These are phyloP conservation scores for Plasmodium ovale DNA, from an alignment of 169 alveolate species.

Conservation along the genomic window DNA sequence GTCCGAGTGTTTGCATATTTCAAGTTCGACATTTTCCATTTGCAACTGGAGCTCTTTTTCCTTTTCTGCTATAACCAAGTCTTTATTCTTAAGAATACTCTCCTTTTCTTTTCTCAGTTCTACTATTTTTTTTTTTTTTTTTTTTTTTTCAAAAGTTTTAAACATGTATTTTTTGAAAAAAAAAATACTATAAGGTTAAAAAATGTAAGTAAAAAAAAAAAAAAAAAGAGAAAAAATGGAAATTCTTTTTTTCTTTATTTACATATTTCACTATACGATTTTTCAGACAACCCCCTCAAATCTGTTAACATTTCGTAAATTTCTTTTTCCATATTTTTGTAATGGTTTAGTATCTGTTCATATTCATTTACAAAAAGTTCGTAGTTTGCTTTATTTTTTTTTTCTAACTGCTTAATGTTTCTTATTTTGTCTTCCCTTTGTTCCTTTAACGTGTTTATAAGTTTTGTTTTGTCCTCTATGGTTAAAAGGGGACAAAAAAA, in stretches of 20 bases:
- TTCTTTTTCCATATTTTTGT: slow-evolving; percentile 46
- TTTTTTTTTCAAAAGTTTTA: neutral
- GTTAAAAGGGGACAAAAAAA: neutral
- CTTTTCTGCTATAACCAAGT: slow-evolving; percentile 33
- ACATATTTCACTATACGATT: slow-evolving; percentile 72
- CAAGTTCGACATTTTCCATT: slow-evolving; percentile 37
- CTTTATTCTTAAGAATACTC: slow-evolving; percentile 35
- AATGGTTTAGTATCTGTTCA: slow-evolving; percentile 51
- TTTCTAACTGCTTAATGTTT: slow-evolving; percentile 61
- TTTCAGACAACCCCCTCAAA: slow-evolving; percentile 49
- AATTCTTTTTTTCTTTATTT: slow-evolving; percentile 3
- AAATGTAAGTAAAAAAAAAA: neutral
- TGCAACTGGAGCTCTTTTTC: slow-evolving; percentile 37
- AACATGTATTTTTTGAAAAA: neutral
- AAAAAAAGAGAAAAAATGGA: neutral
- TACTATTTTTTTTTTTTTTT: slow-evolving; percentile 50
- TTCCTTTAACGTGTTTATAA: slow-evolving; percentile 46
- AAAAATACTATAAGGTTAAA: neutral
- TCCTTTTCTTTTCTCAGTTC: slow-evolving; percentile 50
- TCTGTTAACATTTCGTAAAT: slow-evolving; percentile 53
- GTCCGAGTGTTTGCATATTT: slow-evolving; percentile 36
- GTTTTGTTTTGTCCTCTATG: slow-evolving; percentile 35
- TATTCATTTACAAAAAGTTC: slow-evolving; percentile 42
- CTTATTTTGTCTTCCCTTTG: slow-evolving; percentile 50
- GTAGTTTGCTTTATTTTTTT: slow-evolving; percentile 46